Percentiles rank a stretch among this genome's conserved stretches.
Evolutionary conservation across 2,329 filamentous ascomycete genomes (phyloP).

Genomic region (Coniochaeta pulveracea): DNA sequence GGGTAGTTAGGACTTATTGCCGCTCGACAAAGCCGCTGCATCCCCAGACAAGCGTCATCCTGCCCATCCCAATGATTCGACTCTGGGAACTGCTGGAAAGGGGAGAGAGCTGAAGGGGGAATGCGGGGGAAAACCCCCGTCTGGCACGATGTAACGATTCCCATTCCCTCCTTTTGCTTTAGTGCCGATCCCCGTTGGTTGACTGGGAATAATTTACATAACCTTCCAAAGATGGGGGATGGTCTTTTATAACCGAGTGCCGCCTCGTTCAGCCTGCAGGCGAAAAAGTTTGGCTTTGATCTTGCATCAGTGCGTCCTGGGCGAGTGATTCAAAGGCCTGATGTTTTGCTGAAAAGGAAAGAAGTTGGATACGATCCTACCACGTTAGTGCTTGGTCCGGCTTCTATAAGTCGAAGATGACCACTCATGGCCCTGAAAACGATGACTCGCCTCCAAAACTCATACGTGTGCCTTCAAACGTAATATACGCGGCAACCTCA

Average conservation of each 20-base stretch:
- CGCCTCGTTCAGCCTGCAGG: no score
- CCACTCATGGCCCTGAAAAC: not conserved
- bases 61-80: not conserved
- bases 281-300: no score
- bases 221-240: not conserved
- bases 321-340: no score
- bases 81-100: not conserved
- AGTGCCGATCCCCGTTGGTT: not conserved
- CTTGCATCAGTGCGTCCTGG: not conserved
- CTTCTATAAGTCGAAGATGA: not conserved
- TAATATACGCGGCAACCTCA: conserved; percentile 3
- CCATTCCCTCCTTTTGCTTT: not conserved
- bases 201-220: not conserved
- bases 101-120: conserved; percentile 1
- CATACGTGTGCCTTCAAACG: conserved; percentile 2
- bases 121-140: conserved; percentile 2
- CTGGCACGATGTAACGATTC: no score
- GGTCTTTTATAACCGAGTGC: no score
- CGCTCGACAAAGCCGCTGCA: not conserved
- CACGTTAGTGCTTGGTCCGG: no score
- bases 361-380: not conserved
- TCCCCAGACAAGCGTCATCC: not conserved
- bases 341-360: not conserved
- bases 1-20: no score
- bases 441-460: not conserved